These are phyloP conservation scores for Cadophora sp. DNA, from an alignment of 2,329 filamentous ascomycete genomes.

Conservation along the genomic window DNA sequence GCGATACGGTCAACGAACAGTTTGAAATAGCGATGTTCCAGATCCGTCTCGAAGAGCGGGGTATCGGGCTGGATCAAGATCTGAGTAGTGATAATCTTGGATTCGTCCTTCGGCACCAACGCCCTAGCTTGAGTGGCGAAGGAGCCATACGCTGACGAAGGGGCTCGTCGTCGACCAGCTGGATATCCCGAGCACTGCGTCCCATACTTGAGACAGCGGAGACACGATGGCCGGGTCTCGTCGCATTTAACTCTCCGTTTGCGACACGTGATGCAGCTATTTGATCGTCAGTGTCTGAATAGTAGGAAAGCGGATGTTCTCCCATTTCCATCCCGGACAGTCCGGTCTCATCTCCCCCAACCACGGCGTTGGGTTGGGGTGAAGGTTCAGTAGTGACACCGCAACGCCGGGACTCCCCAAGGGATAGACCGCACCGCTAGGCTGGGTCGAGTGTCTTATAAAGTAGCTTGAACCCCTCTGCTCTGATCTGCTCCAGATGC, in stretches of 20 bases:
- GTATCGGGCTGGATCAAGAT: constrained; percentile 18
- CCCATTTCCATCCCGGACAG: constrained; percentile 5
- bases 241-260: constrained; percentile 37
- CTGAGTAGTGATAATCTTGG: not conserved
- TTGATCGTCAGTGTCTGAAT: constrained; percentile 6
- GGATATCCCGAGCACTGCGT: constrained; percentile 28
- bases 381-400: not conserved
- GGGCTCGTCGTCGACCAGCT: constrained; percentile 25
- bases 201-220: constrained; percentile 33
- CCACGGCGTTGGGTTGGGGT: constrained; percentile 1
- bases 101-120: constrained; percentile 28
- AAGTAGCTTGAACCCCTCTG: not conserved
- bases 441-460: not conserved
- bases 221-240: constrained; percentile 32
- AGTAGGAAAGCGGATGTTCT: not conserved
- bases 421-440: not conserved
- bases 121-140: constrained; percentile 27
- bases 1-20: constrained; percentile 32
- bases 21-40: constrained; percentile 33
- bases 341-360: not conserved
- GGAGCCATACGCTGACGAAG: constrained; percentile 26
- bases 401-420: not conserved
- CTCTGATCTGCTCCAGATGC: not conserved
- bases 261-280: constrained; percentile 34
- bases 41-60: constrained; percentile 28